Evolutionary conservation across 345 rosid species (phyloP).

Genomic region (Erucastrum elatum): DNA sequence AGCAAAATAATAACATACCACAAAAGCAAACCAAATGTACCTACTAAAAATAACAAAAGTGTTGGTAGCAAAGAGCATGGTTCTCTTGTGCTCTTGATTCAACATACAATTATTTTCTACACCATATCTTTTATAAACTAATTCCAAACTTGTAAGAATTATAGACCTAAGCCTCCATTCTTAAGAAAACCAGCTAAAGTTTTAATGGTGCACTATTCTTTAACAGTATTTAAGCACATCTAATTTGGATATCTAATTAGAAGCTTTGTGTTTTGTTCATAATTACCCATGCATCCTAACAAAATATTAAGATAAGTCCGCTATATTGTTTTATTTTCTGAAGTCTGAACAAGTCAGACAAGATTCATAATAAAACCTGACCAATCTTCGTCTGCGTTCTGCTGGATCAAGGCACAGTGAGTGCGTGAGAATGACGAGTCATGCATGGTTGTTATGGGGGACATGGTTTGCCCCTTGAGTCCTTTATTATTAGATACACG

Average conservation of each 20-base stretch:
- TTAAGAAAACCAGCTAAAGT: neutral
- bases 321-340: neutral
- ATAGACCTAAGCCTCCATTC: neutral
- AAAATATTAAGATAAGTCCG: neutral
- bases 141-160: too few species aligned
- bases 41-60: neutral
- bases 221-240: neutral
- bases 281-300: neutral
- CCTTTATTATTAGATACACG: slow-evolving; percentile 14
- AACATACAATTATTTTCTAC: too few species aligned
- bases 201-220: neutral
- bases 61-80: too few species aligned
- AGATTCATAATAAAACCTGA: neutral
- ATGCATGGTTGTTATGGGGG: slow-evolving; percentile 35
- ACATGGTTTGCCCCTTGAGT: slow-evolving; percentile 10
- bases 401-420: slow-evolving; percentile 3
- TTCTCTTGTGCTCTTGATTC: too few species aligned
- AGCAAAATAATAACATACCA: neutral
- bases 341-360: neutral
- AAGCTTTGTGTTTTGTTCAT: neutral
- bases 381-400: neutral
- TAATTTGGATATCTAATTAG: neutral
- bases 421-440: slow-evolving; percentile 32
- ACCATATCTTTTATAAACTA: too few species aligned
- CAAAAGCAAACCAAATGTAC: neutral